phyloP scores from a whole-genome alignment of 805 yeast genomes.

The Monosporozyma unispora region DNA sequence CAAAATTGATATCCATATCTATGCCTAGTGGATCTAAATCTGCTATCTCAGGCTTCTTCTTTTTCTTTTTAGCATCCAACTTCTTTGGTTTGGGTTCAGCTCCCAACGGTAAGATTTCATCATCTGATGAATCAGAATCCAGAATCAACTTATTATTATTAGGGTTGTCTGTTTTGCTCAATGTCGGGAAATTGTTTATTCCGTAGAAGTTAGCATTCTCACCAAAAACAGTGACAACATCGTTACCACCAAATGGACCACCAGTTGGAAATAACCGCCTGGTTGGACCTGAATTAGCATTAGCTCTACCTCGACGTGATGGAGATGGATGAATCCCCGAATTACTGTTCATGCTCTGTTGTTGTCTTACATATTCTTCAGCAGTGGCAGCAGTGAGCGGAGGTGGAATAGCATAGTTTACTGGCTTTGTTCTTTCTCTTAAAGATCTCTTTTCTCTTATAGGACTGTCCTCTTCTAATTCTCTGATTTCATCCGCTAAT shows the following conservation, averaged over 20 bases:
- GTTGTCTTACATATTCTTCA: conserved; percentile 27
- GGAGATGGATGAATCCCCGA: conserved; percentile 16
- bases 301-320: conserved; percentile 31
- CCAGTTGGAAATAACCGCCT: conserved; percentile 83
- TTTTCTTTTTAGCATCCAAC: conserved; percentile 27
- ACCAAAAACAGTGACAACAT: conserved; percentile 77
- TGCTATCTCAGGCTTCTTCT: conserved; percentile 52
- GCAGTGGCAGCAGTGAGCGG: conserved; percentile 43
- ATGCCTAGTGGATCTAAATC: conserved; percentile 92
- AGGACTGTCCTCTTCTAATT: conserved; percentile 53
- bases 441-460: conserved; percentile 37
- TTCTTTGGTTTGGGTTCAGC: conserved; percentile 32
- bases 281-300: conserved; percentile 38
- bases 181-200: conserved; percentile 11
- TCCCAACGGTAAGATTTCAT: conserved; percentile 44
- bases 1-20: conserved; percentile 75
- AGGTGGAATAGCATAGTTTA: conserved; percentile 78
- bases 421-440: conserved; percentile 61
- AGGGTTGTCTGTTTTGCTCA: conserved; percentile 21
- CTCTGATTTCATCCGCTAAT: conserved; percentile 57
- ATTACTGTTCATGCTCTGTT: background rate
- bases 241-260: conserved; percentile 97
- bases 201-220: conserved; percentile 40
- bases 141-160: conserved; percentile 22
- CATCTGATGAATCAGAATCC: conserved; percentile 58